phyloP scores from a whole-genome alignment of 441 rosid genomes.

The Populus tomentosa region DNA sequence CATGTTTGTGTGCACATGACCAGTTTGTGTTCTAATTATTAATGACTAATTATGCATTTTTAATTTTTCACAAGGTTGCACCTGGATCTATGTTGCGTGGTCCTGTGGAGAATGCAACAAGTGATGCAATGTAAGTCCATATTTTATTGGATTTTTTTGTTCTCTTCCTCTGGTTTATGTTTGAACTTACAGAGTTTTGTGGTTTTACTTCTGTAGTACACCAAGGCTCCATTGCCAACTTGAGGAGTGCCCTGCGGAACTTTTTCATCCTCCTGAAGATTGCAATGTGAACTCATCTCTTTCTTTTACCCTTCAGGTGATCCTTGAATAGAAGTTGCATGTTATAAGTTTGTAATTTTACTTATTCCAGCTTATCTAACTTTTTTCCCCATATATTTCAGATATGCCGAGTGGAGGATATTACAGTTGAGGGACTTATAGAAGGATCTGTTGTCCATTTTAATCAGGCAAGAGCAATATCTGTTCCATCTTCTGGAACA shows the following conservation, averaged over 20 bases:
- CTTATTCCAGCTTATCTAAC: slow-evolving; percentile 19
- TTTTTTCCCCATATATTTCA: slow-evolving; percentile 27
- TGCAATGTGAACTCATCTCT: slow-evolving; percentile 98
- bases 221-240: slow-evolving; percentile 82
- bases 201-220: slow-evolving; percentile 44
- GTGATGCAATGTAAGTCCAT: slow-evolving; percentile 77
- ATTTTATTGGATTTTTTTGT: slow-evolving; percentile 15
- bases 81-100: slow-evolving; percentile 91
- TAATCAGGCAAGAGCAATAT: slow-evolving; percentile 87
- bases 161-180: slow-evolving; percentile 2
- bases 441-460: slow-evolving; percentile 97
- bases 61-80: slow-evolving; percentile 65
- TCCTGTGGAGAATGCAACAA: slow-evolving; percentile 79
- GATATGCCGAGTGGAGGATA: slow-evolving; percentile 99
- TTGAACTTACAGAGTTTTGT: slow-evolving; percentile 12
- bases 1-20: neutral
- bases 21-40: neutral
- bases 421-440: slow-evolving; percentile 74
- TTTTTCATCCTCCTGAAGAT: slow-evolving; percentile 96
- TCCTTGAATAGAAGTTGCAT: slow-evolving; percentile 20
- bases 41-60: neutral
- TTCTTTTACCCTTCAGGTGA: slow-evolving; percentile 97
- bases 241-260: slow-evolving; percentile 83
- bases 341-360: slow-evolving; percentile 18
- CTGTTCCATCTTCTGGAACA: slow-evolving; percentile 68